Conservation (phyloP, 345 rosid species). For the Boechera divaricarpa region DNA sequence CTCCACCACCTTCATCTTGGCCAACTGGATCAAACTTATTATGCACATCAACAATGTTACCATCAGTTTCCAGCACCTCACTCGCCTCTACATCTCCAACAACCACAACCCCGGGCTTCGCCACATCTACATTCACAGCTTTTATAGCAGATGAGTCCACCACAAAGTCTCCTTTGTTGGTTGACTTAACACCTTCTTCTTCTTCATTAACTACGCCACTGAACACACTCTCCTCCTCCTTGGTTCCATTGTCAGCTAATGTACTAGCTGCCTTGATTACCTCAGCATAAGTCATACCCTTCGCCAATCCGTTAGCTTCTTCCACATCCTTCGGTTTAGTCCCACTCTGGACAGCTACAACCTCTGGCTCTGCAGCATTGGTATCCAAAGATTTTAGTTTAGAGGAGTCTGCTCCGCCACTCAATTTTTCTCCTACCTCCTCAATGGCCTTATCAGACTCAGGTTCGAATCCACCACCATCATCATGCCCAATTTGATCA, state of each 20-base stretch:
- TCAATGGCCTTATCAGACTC: slow-evolving; percentile 42
- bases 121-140: slow-evolving; percentile 42
- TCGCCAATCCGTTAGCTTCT: slow-evolving; percentile 41
- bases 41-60: slow-evolving; percentile 43
- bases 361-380: slow-evolving; percentile 41
- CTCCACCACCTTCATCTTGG: slow-evolving; percentile 32
- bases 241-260: slow-evolving; percentile 38
- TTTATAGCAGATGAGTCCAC: slow-evolving; percentile 41
- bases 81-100: slow-evolving; percentile 51
- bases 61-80: slow-evolving; percentile 48
- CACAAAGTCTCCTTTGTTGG: slow-evolving; percentile 43
- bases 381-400: slow-evolving; percentile 34
- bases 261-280: slow-evolving; percentile 40
- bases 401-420: slow-evolving; percentile 44
- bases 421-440: slow-evolving; percentile 47
- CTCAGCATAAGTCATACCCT: slow-evolving; percentile 37
- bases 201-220: slow-evolving; percentile 21
- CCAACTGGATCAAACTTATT: slow-evolving; percentile 53
- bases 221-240: slow-evolving; percentile 36
- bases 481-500: slow-evolving; percentile 47
- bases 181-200: slow-evolving; percentile 45
- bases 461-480: slow-evolving; percentile 29
- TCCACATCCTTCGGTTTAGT: slow-evolving; percentile 43
- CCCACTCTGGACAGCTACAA: slow-evolving; percentile 45
- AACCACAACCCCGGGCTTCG: slow-evolving; percentile 46